These are phyloP conservation scores for Hypoxylon sp. DNA, from an alignment of 2,329 filamentous ascomycete species.

Conservation along the genomic window DNA sequence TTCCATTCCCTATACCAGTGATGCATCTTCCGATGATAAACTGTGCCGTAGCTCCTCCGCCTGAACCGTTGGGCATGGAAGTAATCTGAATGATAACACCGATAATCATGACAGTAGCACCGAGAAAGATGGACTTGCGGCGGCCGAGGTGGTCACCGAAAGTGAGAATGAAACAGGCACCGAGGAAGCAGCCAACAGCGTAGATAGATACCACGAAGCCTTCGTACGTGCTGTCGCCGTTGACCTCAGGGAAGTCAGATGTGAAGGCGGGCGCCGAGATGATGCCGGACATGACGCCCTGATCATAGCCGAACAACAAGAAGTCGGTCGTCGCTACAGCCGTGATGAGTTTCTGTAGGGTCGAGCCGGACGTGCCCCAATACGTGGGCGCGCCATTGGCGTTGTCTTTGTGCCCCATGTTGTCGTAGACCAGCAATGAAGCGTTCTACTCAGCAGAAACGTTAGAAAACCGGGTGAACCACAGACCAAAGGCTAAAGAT, in stretches of 20 bases:
- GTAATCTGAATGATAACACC: conserved; percentile 69
- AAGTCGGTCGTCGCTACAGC: conserved; percentile 51
- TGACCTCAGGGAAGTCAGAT: conserved; percentile 53
- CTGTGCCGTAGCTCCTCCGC: conserved; percentile 60
- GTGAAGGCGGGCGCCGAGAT: conserved; percentile 51
- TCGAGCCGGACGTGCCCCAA: conserved; percentile 53
- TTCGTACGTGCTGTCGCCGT: conserved; percentile 53
- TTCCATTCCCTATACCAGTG: conserved; percentile 66
- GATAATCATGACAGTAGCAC: conserved; percentile 67
- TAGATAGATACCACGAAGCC: conserved; percentile 60
- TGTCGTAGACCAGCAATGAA: conserved; percentile 21
- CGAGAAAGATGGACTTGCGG: conserved; percentile 67
- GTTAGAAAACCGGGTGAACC: conserved; percentile 1
- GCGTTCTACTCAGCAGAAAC: conserved; percentile 14
- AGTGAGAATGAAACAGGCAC: conserved; percentile 58
- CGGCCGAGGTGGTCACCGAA: conserved; percentile 69
- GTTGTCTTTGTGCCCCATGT: conserved; percentile 51
- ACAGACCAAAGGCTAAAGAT: conserved; percentile 8
- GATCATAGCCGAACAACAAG: conserved; percentile 53
- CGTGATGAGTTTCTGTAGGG: conserved; percentile 51
- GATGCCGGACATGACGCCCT: conserved; percentile 55
- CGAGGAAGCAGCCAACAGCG: conserved; percentile 60
- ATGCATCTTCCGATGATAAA: conserved; percentile 65
- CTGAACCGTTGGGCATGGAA: conserved; percentile 61
- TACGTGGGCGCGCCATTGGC: conserved; percentile 51